Base-by-base conservation (phyloP, 2,329 filamentous ascomycete species). In the Colletotrichum kahawae region DNA sequence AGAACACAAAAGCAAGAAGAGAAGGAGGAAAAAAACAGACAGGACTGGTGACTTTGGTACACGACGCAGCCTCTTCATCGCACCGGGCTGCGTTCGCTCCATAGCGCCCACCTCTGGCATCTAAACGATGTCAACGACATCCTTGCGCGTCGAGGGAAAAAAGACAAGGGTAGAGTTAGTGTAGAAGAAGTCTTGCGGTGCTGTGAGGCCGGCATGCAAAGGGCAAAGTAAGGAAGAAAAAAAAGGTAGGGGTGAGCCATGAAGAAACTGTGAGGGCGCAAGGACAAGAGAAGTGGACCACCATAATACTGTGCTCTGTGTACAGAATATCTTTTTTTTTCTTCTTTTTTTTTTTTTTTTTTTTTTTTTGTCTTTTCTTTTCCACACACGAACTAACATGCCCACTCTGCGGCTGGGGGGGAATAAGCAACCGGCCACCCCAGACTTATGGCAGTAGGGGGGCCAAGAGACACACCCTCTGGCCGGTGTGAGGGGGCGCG, bases 361-460 rank as follows among this genome's bases (percentile, higher is more conserved):
- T 18, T 65, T 8, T 31, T n/a, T 4, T 16, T 38, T 7, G 36
- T 38, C 36, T 38, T 16, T 3, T 16, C 16, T 43, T 43, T 48
- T 43, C n/a, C 43, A 48, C 43, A 21, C 10, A 21, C 43, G n/a
- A 21, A 13, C 21, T 48, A 21, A n/a, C 21, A 48, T 48, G 43
- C 31, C 57, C 43, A 21, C 29, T 56, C 10, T 29, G 27, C 48
- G 12, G 51, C 62, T 31, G 24, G 10, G 18, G 57, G 29, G 62
- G 67, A 71, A 74, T 67, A 74, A 74, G 72, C 62, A 74, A 74
- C 68, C 68, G 63, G 72, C 68, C 71, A 74, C 68, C 68, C 63
- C 54, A 62, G 16, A 69, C 62, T 71, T 62, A 67, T 71, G 62
- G 63, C 62, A 57, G 71, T 67, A 68, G 71, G 68, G 31, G 56